A percentile compares a stretch with the other conserved stretches of the same genome.
Conservation (phyloP, 306 rosid genomes). For the Coriaria nepalensis region DNA sequence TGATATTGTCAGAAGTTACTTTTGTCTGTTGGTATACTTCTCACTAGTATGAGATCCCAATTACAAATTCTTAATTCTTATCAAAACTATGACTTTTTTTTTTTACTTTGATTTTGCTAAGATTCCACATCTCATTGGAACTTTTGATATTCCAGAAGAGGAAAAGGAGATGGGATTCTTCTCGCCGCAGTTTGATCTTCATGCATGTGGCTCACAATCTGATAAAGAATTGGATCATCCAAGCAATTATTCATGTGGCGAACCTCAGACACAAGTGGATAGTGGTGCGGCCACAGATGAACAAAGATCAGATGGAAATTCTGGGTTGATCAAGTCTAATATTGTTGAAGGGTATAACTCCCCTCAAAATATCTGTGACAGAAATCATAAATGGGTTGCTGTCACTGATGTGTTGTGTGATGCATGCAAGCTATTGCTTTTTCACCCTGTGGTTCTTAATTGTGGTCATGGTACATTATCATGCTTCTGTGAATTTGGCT, state of each 20-base stretch:
- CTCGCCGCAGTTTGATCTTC: conserved; percentile 56
- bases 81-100: neutral
- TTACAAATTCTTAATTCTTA: too few relatives aligned
- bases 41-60: too few relatives aligned
- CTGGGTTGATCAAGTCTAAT: conserved; percentile 17
- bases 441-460: conserved; percentile 62
- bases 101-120: neutral
- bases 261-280: conserved; percentile 13
- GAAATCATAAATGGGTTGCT: conserved; percentile 22
- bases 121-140: neutral
- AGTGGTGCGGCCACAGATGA: neutral
- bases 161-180: conserved; percentile 27
- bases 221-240: conserved; percentile 17
- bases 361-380: conserved; percentile 11
- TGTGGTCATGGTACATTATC: conserved; percentile 70
- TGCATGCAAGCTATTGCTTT: conserved; percentile 55
- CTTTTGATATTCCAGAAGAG: conserved; percentile 37
- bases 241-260: conserved; percentile 22
- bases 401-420: conserved; percentile 51
- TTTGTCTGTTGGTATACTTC: too few relatives aligned
- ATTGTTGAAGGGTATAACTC: conserved; percentile 13
- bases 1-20: too few relatives aligned
- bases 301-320: conserved; percentile 14
- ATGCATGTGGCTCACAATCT: conserved; percentile 29
- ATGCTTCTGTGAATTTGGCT: conserved; percentile 4